These are phyloP conservation scores for Ilyonectria destructans DNA, from an alignment of 2,329 filamentous ascomycete species.

Conservation along the genomic window DNA sequence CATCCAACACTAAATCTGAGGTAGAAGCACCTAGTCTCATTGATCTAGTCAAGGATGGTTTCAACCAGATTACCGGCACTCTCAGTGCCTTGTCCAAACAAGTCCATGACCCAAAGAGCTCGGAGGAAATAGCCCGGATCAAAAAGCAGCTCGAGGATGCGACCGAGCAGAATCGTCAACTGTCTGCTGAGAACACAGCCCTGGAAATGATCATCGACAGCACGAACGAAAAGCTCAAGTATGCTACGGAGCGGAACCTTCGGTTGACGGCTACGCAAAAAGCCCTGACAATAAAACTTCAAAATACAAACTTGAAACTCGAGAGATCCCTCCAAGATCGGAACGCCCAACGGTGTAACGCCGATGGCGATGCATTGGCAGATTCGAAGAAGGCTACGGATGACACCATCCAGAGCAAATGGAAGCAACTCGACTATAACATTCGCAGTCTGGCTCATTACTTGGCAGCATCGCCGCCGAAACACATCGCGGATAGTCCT, in stretches of 20 bases:
- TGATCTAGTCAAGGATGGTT: not conserved
- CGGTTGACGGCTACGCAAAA: not conserved
- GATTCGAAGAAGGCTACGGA: constrained; percentile 36
- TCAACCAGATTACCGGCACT: not conserved
- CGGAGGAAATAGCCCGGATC: not conserved
- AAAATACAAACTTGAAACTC: not conserved
- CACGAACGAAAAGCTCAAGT: not conserved
- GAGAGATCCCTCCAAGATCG: not conserved
- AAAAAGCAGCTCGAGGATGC: not conserved
- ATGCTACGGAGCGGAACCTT: not conserved
- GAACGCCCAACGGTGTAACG: constrained; percentile 3
- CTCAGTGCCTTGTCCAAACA: not conserved
- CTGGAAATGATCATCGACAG: not conserved
- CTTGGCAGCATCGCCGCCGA: not conserved
- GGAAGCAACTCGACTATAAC: constrained; percentile 40
- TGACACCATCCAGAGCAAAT: constrained; percentile 24
- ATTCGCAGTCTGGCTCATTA: constrained; percentile 28
- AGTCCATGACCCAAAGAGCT: not conserved
- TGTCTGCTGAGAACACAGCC: rapidly evolving
- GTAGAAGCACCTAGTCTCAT: not conserved
- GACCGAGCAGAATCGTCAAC: not conserved
- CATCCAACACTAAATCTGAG: not conserved
- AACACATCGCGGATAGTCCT: rapidly evolving
- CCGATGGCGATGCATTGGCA: not conserved
- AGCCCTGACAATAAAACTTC: not conserved